phyloP scores from a whole-genome alignment of 2,329 filamentous ascomycete species.

The Aquanectria penicillioides region DNA sequence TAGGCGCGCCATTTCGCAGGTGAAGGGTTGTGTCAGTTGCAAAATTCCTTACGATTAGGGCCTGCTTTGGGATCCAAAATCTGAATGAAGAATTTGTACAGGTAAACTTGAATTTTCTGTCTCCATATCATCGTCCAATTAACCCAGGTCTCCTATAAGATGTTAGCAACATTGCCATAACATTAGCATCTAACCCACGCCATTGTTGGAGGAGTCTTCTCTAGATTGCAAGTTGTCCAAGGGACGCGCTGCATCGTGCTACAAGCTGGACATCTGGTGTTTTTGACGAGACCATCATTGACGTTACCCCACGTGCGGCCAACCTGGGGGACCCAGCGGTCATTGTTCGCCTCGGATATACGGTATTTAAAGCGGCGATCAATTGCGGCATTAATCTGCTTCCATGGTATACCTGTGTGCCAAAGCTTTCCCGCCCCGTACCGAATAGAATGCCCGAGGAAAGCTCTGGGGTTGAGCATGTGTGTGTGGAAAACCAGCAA shows the following conservation, averaged over 20 bases:
- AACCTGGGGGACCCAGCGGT: constrained; percentile 55
- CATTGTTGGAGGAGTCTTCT: neutral
- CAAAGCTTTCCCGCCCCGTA: constrained; percentile 62
- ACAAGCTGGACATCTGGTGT: constrained; percentile 37
- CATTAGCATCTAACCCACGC: neutral
- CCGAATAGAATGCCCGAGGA: constrained; percentile 73
- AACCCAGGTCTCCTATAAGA: neutral
- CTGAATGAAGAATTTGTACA: constrained; percentile 65
- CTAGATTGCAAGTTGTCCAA: neutral
- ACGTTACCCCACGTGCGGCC: constrained; percentile 63
- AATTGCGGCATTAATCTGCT: constrained; percentile 60
- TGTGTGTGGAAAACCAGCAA: constrained; percentile 78
- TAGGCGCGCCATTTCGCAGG: constrained; percentile 50
- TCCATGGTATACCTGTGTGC: constrained; percentile 69
- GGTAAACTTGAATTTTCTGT: constrained; percentile 48
- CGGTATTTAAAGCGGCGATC: constrained; percentile 64
- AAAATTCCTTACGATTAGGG: neutral
- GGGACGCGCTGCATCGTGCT: neutral
- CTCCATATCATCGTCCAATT: constrained; percentile 51
- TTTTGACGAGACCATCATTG: constrained; percentile 55
- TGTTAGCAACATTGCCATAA: too few species aligned
- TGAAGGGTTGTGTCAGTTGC: constrained; percentile 15
- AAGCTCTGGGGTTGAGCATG: constrained; percentile 73
- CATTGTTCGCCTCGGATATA: constrained; percentile 50
- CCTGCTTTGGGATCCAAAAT: neutral